These are phyloP conservation scores for Aspergillus sp. DNA, from an alignment of 2,329 filamentous ascomycete genomes.

Conservation along the genomic window DNA sequence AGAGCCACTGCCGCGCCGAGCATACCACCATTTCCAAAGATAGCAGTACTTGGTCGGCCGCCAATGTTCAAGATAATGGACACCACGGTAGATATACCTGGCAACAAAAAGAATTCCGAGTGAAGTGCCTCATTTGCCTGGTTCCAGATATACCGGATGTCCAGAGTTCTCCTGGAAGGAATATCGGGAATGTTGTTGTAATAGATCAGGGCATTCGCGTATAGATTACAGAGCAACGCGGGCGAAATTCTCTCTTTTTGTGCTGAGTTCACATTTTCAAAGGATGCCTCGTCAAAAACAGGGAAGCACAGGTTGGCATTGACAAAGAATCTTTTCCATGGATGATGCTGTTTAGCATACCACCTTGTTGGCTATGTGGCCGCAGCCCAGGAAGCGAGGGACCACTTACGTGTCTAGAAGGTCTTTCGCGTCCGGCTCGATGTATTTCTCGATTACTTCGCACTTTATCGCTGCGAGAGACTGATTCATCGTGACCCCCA, in stretches of 20 bases:
- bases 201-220: slow-evolving; percentile 44
- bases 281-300: slow-evolving; percentile 42
- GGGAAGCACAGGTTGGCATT: slow-evolving; percentile 47
- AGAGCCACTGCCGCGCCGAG: slow-evolving; percentile 45
- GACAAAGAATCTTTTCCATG: slow-evolving; percentile 36
- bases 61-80: slow-evolving; percentile 47
- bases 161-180: slow-evolving; percentile 34
- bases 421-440: slow-evolving; percentile 27
- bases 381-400: not conserved
- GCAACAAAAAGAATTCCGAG: slow-evolving; percentile 45
- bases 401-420: slow-evolving; percentile 38
- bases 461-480: slow-evolving; percentile 28
- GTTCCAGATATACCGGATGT: slow-evolving; percentile 50
- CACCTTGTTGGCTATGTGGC: not conserved
- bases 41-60: slow-evolving; percentile 46
- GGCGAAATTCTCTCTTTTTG: slow-evolving; percentile 41
- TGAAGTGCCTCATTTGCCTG: slow-evolving; percentile 46
- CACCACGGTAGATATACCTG: slow-evolving; percentile 45
- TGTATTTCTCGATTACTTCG: slow-evolving; percentile 44
- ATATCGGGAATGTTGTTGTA: slow-evolving; percentile 38
- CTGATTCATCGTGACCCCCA: slow-evolving; percentile 19
- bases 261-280: slow-evolving; percentile 33
- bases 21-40: slow-evolving; percentile 46
- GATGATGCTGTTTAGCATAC: not conserved
- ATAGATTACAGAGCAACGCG: slow-evolving; percentile 43